A percentile compares a stretch with the other conserved stretches of the same genome.
Evolutionary conservation across 768 basidiomycete species (phyloP).

Genomic region (Boletus reticuloceps): DNA sequence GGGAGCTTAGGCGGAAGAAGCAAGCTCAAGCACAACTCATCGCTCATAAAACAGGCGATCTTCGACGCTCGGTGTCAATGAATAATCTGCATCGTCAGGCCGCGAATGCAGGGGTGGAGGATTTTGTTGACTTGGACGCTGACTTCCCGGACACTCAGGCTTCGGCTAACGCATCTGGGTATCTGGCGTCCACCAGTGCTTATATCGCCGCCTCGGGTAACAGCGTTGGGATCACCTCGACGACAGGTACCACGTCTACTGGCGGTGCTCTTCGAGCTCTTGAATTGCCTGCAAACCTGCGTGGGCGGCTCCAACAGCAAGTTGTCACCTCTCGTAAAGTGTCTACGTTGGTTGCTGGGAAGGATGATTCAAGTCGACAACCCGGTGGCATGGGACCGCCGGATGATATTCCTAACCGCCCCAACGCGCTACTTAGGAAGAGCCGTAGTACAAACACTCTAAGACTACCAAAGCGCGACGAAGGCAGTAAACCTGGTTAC

Average conservation of each 20-base stretch:
- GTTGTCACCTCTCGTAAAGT: slow-evolving; percentile 65
- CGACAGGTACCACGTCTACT: slow-evolving; percentile 80
- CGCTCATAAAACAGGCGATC: slow-evolving; percentile 44
- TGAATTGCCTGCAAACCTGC: slow-evolving; percentile 52
- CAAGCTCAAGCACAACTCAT: slow-evolving; percentile 27
- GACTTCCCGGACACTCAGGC: slow-evolving; percentile 38
- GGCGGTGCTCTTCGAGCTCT: slow-evolving; percentile 43
- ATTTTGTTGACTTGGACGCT: slow-evolving; percentile 41
- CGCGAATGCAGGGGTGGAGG: slow-evolving; percentile 39
- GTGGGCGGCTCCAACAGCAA: slow-evolving; percentile 58
- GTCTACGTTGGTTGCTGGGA: slow-evolving; percentile 28
- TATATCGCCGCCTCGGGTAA: slow-evolving; percentile 95
- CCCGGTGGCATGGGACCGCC: slow-evolving; percentile 66
- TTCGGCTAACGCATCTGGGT: slow-evolving; percentile 70
- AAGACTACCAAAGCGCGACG: slow-evolving; percentile 73
- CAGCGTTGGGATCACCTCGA: slow-evolving; percentile 89
- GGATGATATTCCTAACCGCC: slow-evolving; percentile 50
- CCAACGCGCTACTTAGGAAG: slow-evolving; percentile 54
- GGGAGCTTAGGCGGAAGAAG: slow-evolving; percentile 28
- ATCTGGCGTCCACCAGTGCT: slow-evolving; percentile 53
- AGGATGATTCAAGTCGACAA: slow-evolving; percentile 26
- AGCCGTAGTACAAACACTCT: slow-evolving; percentile 81
- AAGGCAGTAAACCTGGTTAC: slow-evolving; percentile 90
- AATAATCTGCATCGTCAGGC: slow-evolving; percentile 65
- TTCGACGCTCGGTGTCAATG: slow-evolving; percentile 75